phyloP scores from a whole-genome alignment of 768 basidiomycete species.

The Tricholoma hemisulphureum region DNA sequence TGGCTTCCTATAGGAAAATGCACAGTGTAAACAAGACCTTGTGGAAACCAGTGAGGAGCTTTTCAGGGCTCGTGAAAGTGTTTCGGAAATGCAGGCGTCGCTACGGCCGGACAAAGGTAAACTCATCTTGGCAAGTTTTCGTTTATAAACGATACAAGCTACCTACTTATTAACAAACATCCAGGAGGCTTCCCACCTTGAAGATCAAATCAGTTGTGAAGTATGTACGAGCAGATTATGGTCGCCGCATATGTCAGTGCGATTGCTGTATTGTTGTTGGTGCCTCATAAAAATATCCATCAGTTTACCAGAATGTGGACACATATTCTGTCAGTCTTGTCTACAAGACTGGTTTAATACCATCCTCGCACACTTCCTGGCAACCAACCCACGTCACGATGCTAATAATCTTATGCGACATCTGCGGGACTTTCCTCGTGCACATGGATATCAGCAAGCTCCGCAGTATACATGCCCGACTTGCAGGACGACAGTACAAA shows the following conservation, averaged over 20 bases:
- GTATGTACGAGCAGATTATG: slow-evolving; percentile 66
- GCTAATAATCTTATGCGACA: slow-evolving; percentile 21
- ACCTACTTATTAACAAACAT: background rate
- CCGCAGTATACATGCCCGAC: slow-evolving; percentile 64
- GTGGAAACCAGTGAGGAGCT: slow-evolving; percentile 23
- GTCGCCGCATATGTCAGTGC: slow-evolving; percentile 65
- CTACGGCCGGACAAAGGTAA: slow-evolving; percentile 27
- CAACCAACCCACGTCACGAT: slow-evolving; percentile 45
- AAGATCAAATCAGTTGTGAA: slow-evolving; percentile 59
- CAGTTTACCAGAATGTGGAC: slow-evolving; percentile 67
- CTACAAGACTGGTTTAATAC: slow-evolving; percentile 55
- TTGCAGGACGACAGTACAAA: slow-evolving; percentile 51
- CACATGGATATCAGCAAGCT: slow-evolving; percentile 25
- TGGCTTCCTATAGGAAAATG: slow-evolving; percentile 28
- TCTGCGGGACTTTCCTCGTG: slow-evolving; percentile 16
- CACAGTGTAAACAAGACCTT: slow-evolving; percentile 30
- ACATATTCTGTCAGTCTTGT: slow-evolving; percentile 65
- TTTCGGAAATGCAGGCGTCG: slow-evolving; percentile 24
- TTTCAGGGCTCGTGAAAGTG: slow-evolving; percentile 23
- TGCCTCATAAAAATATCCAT: slow-evolving; percentile 1
- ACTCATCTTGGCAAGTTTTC: slow-evolving; percentile 28
- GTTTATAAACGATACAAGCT: background rate
- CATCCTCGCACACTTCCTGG: slow-evolving; percentile 48
- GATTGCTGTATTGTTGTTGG: background rate
- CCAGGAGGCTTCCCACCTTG: slow-evolving; percentile 45